phyloP scores from a whole-genome alignment of 2,329 filamentous ascomycete species.

The Gremmenia infestans region DNA sequence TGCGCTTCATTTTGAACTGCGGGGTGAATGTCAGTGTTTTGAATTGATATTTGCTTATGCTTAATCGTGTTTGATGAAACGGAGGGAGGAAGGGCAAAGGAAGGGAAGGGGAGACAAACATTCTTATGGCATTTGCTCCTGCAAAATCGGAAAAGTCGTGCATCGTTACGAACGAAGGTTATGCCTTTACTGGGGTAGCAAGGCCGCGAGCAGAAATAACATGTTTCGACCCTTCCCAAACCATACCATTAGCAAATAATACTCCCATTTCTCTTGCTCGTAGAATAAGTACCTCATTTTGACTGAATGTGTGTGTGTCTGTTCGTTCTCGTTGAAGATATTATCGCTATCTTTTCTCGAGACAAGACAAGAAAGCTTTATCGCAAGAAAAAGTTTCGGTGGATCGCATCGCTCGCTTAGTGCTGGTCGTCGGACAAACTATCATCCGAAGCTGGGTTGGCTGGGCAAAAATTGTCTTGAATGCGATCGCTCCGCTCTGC shows the following conservation, averaged over 20 bases:
- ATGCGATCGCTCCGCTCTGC: too few relatives aligned
- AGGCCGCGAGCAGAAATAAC: constrained; percentile 67
- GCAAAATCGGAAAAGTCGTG: constrained; percentile 54
- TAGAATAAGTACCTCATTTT: constrained; percentile 14
- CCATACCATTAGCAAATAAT: not conserved
- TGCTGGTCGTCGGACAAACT: too few relatives aligned
- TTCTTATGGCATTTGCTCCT: constrained; percentile 43
- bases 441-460: too few relatives aligned
- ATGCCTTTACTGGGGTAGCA: constrained; percentile 60
- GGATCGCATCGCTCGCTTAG: too few relatives aligned
- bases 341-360: constrained; percentile 11
- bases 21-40: not conserved
- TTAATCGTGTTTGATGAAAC: not conserved
- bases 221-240: constrained; percentile 50
- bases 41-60: not conserved
- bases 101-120: constrained; percentile 10
- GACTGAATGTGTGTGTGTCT: constrained; percentile 17
- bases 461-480: too few relatives aligned
- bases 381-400: too few relatives aligned
- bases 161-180: constrained; percentile 36
- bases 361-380: too few relatives aligned
- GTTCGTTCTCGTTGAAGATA: too few relatives aligned
- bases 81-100: not conserved
- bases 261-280: too few relatives aligned
- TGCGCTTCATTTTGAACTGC: constrained; percentile 95